These are phyloP conservation scores for Paramarasmius palmivorus DNA, from an alignment of 1,284 basidiomycete species.

Conservation along the genomic window DNA sequence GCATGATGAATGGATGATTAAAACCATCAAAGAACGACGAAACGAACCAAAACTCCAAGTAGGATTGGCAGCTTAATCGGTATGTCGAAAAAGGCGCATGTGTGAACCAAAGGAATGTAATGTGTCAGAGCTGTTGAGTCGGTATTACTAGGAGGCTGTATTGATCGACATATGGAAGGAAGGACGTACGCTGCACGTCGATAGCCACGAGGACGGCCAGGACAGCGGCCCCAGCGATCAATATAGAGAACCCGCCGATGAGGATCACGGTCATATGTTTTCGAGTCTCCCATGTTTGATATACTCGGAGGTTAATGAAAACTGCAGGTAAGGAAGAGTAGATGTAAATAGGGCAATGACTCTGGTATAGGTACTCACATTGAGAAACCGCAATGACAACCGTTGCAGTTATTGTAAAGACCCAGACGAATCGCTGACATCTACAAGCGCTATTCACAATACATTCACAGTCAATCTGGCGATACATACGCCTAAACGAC, in stretches of 20 bases:
- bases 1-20: no score
- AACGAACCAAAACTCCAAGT: background rate
- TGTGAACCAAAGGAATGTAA: background rate
- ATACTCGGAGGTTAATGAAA: background rate
- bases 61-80: background rate
- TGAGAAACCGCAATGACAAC: background rate
- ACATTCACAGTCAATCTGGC: no score
- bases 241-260: background rate
- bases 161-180: background rate
- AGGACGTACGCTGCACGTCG: background rate
- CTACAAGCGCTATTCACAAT: background rate
- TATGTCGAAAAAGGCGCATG: background rate
- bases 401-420: background rate
- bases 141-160: background rate
- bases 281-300: background rate
- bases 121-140: background rate
- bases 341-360: background rate
- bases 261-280: background rate
- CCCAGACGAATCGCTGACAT: conserved; percentile 1
- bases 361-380: no score
- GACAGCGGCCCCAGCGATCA: background rate
- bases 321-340: background rate
- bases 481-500: no score
- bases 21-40: no score
- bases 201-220: background rate